Percentiles rank a stretch among this genome's conserved stretches.
phyloP scores from a whole-genome alignment of 768 basidiomycete species.

The Brasilioporus rufonigricans region DNA sequence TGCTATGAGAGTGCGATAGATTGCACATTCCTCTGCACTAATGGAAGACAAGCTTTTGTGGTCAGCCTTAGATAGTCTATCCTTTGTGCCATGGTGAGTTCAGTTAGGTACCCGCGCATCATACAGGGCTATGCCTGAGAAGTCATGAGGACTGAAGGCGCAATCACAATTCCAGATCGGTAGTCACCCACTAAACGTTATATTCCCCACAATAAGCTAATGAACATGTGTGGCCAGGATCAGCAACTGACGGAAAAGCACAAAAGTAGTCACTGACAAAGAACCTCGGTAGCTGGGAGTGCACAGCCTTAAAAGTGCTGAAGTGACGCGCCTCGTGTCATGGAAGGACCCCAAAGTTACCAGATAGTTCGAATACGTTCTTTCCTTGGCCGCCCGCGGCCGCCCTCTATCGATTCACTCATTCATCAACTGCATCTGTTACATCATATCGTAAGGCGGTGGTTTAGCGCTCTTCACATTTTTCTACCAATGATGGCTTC shows the following conservation, averaged over 20 bases:
- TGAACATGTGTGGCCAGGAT: slow-evolving; percentile 17
- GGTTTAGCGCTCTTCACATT: neutral
- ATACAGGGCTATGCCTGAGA: neutral
- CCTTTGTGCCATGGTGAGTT: neutral
- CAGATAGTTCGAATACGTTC: slow-evolving; percentile 7
- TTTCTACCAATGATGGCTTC: slow-evolving; percentile 2
- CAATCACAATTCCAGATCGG: slow-evolving; percentile 19
- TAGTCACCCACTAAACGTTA: slow-evolving; percentile 15
- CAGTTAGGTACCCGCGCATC: slow-evolving; percentile 8
- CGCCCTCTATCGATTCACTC: slow-evolving; percentile 1
- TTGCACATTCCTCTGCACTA: neutral
- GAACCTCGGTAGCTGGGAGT: neutral
- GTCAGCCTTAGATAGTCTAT: neutral
- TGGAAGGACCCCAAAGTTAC: neutral
- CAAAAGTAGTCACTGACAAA: neutral
- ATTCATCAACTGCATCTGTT: slow-evolving; percentile 1
- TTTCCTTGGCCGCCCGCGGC: slow-evolving; percentile 7
- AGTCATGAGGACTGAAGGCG: slow-evolving; percentile 16
- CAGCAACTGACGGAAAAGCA: slow-evolving; percentile 2
- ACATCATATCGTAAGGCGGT: slow-evolving; percentile 10
- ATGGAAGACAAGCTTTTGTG: too few species aligned
- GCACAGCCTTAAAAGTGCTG: neutral
- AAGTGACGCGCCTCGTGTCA: neutral
- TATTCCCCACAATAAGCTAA: slow-evolving; percentile 26
- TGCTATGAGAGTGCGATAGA: neutral